Conservation (phyloP, 257 asterid species). For the Solanum clarkiae region DNA sequence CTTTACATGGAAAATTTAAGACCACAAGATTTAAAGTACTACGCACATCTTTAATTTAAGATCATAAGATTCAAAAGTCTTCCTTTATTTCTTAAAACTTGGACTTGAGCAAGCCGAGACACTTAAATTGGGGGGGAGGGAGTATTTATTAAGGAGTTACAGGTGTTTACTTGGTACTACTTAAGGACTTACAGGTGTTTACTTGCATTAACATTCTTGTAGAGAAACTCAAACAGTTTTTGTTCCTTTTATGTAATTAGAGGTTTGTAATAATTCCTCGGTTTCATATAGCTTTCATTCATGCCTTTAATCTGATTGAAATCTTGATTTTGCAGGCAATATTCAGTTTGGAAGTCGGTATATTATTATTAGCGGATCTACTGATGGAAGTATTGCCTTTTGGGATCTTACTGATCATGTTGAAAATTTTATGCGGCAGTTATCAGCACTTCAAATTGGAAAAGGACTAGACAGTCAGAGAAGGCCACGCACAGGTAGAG, state of each 20-base stretch:
- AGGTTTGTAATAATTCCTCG: neutral
- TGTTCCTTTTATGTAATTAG: neutral
- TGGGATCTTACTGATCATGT: constrained; percentile 78
- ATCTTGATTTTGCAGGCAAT: constrained; percentile 25
- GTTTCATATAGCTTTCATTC: neutral
- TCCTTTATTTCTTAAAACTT: neutral
- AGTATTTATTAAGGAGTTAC: neutral
- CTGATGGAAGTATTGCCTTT: constrained; percentile 83
- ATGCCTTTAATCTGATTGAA: neutral
- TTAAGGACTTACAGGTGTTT: neutral
- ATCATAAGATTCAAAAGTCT: neutral
- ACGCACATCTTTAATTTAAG: neutral
- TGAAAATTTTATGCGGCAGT: constrained; percentile 56
- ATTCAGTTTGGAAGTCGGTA: constrained; percentile 30
- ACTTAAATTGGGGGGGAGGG: neutral
- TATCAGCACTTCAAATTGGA: constrained; percentile 39
- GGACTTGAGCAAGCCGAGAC: neutral
- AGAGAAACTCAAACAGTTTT: neutral
- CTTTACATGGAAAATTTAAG: neutral
- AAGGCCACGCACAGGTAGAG: constrained; percentile 94
- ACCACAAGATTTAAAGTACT: neutral
- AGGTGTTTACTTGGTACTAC: neutral
- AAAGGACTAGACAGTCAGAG: constrained; percentile 53
- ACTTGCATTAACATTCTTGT: neutral
- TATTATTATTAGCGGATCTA: constrained; percentile 70